Conservation (phyloP, 208 protist genomes). For the Lotmaria passim region DNA sequence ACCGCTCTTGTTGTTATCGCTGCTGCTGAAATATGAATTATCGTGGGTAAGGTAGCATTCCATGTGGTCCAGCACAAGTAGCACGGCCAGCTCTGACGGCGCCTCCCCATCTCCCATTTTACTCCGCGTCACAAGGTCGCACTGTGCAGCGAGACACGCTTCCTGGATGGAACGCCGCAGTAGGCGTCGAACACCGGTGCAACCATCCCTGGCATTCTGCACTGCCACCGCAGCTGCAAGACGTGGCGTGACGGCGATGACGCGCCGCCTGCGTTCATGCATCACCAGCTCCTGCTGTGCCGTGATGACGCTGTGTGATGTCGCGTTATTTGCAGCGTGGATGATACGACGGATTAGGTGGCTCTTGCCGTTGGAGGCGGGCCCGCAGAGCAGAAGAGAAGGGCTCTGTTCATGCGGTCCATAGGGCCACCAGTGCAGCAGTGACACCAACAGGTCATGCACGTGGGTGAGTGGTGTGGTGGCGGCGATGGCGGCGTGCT, state of each 20-base stretch:
- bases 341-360: slow-evolving; percentile 38
- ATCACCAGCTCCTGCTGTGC: neutral
- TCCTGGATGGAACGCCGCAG: slow-evolving; percentile 37
- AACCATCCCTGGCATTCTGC: slow-evolving; percentile 41
- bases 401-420: slow-evolving; percentile 30
- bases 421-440: slow-evolving; percentile 61
- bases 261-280: neutral
- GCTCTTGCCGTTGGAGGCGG: slow-evolving; percentile 71
- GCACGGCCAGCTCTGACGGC: slow-evolving; percentile 16
- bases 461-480: slow-evolving; percentile 6
- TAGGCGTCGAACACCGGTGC: slow-evolving; percentile 51
- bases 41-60: slow-evolving; percentile 53
- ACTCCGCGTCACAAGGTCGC: neutral
- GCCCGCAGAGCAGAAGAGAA: slow-evolving; percentile 61
- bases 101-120: neutral
- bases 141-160: slow-evolving; percentile 2
- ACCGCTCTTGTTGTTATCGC: no score
- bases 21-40: neutral
- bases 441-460: slow-evolving; percentile 40
- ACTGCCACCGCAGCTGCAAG: slow-evolving; percentile 28
- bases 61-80: slow-evolving; percentile 74
- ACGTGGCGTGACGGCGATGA: neutral
- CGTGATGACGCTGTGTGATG: neutral
- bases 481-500: neutral
- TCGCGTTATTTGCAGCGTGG: neutral